Evolutionary conservation across 495 filamentous ascomycete genomes (phyloP).

Genomic region (Penicillium cinerascens): DNA sequence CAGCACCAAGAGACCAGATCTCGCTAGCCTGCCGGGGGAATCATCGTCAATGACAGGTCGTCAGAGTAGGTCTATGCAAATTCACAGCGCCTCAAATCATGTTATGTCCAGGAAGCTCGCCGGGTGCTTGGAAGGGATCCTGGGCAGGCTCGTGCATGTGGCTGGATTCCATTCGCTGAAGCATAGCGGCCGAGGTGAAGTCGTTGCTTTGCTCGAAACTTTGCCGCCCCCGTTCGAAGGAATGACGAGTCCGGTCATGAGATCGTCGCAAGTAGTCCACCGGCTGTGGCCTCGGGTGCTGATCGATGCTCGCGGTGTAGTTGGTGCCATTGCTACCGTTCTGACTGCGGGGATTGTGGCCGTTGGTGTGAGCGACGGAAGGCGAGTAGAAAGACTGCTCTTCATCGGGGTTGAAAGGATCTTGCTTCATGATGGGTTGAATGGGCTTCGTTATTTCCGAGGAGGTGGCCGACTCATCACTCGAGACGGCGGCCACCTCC

Average conservation of each 20-base stretch:
- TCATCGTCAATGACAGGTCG: constrained; percentile 33
- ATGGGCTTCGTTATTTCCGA: constrained; percentile 63
- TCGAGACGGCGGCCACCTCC: constrained; percentile 22
- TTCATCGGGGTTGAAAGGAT: constrained; percentile 70
- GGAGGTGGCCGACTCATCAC: constrained; percentile 50
- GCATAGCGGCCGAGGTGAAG: constrained; percentile 81
- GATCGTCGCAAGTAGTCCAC: constrained; percentile 71
- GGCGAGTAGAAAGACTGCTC: constrained; percentile 87
- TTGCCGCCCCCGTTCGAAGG: constrained; percentile 50
- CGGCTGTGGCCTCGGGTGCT: constrained; percentile 45
- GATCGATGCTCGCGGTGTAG: constrained; percentile 66
- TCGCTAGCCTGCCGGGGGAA: constrained; percentile 8
- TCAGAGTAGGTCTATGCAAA: constrained; percentile 32
- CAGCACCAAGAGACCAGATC: constrained; percentile 22
- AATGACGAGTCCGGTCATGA: constrained; percentile 68
- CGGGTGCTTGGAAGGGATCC: constrained; percentile 35
- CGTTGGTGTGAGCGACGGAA: constrained; percentile 72
- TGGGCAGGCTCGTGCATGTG: constrained; percentile 39
- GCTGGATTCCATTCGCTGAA: constrained; percentile 77
- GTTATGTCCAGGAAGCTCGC: constrained; percentile 34
- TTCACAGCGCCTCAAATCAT: constrained; percentile 24
- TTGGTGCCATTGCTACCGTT: constrained; percentile 93
- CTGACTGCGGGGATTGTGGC: constrained; percentile 78
- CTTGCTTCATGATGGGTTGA: constrained; percentile 53
- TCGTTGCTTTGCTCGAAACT: constrained; percentile 85